Evolutionary conservation across 2,329 filamentous ascomycete genomes (phyloP).

Genomic region (Ceratocystis cacaofunesta): DNA sequence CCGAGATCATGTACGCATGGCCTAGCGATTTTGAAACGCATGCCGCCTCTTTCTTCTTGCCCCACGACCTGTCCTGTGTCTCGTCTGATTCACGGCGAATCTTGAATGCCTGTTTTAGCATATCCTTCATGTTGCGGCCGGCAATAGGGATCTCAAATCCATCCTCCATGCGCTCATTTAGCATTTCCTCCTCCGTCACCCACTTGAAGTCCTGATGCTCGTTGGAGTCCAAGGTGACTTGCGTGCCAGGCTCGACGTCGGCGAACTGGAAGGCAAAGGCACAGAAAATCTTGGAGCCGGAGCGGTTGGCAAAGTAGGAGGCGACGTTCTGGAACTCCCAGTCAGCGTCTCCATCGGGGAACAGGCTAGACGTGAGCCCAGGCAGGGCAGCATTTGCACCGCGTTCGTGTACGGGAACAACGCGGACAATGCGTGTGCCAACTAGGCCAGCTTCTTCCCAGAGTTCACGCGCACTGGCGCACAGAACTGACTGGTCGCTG

Average conservation of each 20-base stretch:
- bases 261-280: constrained; percentile 27
- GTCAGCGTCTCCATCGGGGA: constrained; percentile 3
- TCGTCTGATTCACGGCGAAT: constrained; percentile 13
- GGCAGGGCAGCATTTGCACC: constrained; percentile 15
- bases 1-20: not conserved
- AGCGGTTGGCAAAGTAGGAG: constrained; percentile 24
- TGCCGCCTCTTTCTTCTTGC: not conserved
- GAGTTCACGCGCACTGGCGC: constrained; percentile 33
- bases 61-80: not conserved
- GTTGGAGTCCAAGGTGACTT: constrained; percentile 27
- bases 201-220: constrained; percentile 30
- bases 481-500: constrained; percentile 29
- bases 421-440: constrained; percentile 22
- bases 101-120: constrained; percentile 14
- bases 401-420: constrained; percentile 22
- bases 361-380: not conserved
- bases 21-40: not conserved
- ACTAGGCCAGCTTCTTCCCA: constrained; percentile 33
- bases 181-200: constrained; percentile 28
- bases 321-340: constrained; percentile 9
- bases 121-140: constrained; percentile 16
- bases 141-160: constrained; percentile 24
- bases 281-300: constrained; percentile 22
- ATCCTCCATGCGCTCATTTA: constrained; percentile 21
- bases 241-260: constrained; percentile 20